Percentiles rank a stretch among this genome's conserved stretches.
These are phyloP conservation scores for Gastrolobium villosum DNA, from an alignment of 306 rosid genomes.

Conservation along the genomic window DNA sequence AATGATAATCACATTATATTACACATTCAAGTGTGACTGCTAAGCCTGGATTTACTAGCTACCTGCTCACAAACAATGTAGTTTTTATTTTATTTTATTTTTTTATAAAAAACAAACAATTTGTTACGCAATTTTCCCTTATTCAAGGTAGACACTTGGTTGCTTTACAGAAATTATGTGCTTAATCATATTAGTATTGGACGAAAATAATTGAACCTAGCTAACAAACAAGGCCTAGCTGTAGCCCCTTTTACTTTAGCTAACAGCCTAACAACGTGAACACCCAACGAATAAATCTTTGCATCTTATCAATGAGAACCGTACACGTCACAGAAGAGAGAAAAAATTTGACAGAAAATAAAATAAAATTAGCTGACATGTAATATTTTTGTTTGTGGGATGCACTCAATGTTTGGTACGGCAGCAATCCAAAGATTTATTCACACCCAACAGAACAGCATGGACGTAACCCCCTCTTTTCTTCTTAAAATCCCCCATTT, in stretches of 20 bases:
- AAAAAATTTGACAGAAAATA: no score
- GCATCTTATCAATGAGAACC: no score
- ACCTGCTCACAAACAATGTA: slow-evolving; percentile 17
- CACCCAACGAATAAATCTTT: no score
- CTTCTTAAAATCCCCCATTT: slow-evolving; percentile 3
- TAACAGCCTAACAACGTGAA: neutral
- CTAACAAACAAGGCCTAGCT: slow-evolving; percentile 12
- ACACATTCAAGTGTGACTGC: neutral
- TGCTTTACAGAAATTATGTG: neutral
- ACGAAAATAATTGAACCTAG: slow-evolving; percentile 25
- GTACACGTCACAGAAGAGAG: no score
- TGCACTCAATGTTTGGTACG: no score
- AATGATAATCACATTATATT: neutral
- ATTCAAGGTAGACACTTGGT: slow-evolving; percentile 13
- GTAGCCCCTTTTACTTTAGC: neutral
- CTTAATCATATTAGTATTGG: neutral
- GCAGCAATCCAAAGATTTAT: no score
- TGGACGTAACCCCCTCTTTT: neutral
- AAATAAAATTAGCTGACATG: no score
- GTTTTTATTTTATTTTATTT: no score
- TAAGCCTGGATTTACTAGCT: neutral
- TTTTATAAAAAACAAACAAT: no score
- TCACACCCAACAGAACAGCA: neutral
- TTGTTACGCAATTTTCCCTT: neutral
- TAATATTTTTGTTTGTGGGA: no score